These are phyloP conservation scores for Vaccinium vitisidaea DNA, from an alignment of 148 eudicot species.

Conservation along the genomic window DNA sequence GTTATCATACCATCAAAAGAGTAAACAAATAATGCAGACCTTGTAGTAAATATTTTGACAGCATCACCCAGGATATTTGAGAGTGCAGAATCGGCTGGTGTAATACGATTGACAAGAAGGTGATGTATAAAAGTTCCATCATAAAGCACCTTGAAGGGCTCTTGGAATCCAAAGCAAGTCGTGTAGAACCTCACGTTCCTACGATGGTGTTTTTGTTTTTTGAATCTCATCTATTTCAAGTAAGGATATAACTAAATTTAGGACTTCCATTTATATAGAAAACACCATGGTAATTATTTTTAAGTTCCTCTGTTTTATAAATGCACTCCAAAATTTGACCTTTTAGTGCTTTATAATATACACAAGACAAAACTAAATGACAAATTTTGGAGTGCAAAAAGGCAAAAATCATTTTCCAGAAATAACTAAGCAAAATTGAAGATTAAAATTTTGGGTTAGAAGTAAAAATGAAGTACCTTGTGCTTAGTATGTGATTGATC, in stretches of 20 bases:
- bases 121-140: conserved; percentile 90
- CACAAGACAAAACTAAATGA: no score
- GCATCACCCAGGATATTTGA: conserved; percentile 51
- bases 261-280: neutral
- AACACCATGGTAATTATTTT: no score
- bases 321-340: no score
- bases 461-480: no score
- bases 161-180: conserved; percentile 78
- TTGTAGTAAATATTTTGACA: conserved; percentile 77
- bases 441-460: no score
- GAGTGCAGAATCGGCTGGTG: conserved; percentile 58
- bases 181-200: conserved; percentile 59
- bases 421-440: no score
- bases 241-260: neutral
- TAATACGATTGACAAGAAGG: conserved; percentile 45
- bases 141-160: conserved; percentile 84
- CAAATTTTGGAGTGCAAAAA: no score
- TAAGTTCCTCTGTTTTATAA: no score
- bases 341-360: no score
- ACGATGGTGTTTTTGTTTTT: conserved; percentile 80
- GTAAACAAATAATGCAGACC: conserved; percentile 27
- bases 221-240: conserved; percentile 54
- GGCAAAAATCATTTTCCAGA: no score
- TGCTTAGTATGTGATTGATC: no score
- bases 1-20: neutral